These are phyloP conservation scores for Arbutus unedo DNA, from an alignment of 148 eudicot species.

Conservation along the genomic window DNA sequence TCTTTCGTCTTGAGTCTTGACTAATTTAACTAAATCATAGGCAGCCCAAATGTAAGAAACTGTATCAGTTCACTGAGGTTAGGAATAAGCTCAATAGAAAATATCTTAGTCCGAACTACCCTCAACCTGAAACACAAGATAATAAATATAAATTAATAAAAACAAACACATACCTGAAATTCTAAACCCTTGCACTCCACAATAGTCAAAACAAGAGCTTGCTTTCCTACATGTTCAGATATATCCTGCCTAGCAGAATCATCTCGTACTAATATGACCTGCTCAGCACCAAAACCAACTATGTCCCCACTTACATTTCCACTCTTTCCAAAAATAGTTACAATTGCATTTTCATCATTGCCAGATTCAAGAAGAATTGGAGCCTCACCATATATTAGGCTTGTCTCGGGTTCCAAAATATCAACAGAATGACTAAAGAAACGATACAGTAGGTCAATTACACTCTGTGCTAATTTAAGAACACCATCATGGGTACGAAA, in stretches of 20 bases:
- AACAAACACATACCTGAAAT: conserved; percentile 48
- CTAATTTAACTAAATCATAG: neutral
- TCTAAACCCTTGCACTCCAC: conserved; percentile 80
- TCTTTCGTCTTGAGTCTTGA: too few relatives aligned
- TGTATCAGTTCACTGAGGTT: neutral
- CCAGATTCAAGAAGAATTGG: conserved; percentile 60
- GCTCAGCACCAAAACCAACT: conserved; percentile 76
- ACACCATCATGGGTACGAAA: conserved; percentile 74
- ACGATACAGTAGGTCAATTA: conserved; percentile 45
- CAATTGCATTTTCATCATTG: conserved; percentile 56
- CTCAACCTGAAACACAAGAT: neutral
- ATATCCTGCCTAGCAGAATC: conserved; percentile 44
- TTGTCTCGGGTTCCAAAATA: conserved; percentile 50
- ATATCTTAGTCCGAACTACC: neutral
- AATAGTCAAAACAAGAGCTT: conserved; percentile 65
- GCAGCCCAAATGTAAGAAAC: neutral
- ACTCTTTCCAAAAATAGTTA: conserved; percentile 51
- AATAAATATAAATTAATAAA: neutral
- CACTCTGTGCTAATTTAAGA: conserved; percentile 57
- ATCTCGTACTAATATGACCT: conserved; percentile 68
- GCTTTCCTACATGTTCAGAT: conserved; percentile 38
- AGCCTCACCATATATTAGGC: conserved; percentile 55
- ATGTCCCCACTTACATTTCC: conserved; percentile 37
- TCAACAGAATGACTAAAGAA: conserved; percentile 53
- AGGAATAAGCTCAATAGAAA: neutral